A percentile compares a stretch with the other conserved stretches of the same genome.
phyloP scores from a whole-genome alignment of 352 stramenopile genomes.

The Phytopythium mirpurense region DNA sequence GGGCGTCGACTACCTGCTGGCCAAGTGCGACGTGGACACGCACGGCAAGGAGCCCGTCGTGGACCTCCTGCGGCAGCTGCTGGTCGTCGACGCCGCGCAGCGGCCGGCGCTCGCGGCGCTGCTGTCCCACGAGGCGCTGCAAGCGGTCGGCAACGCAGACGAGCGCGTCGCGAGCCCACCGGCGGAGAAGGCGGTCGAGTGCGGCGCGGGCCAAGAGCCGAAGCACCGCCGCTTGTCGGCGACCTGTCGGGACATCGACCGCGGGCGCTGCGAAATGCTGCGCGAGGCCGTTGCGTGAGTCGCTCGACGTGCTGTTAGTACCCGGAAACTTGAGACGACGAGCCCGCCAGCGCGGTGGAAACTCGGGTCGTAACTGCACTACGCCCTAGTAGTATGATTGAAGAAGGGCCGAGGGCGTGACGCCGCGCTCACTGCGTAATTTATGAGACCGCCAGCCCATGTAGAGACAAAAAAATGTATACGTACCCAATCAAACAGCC shows the following conservation, averaged over 20 bases:
- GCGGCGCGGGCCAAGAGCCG: background rate
- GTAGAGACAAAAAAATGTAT: background rate
- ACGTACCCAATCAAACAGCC: no score
- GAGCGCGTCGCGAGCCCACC: background rate
- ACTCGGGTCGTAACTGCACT: background rate
- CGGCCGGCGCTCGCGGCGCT: slow-evolving; percentile 37
- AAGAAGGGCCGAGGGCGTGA: background rate
- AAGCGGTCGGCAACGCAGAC: slow-evolving; percentile 5
- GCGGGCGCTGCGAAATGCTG: background rate
- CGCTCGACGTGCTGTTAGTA: background rate
- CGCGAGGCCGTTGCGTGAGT: slow-evolving; percentile 5
- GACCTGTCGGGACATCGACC: slow-evolving; percentile 4
- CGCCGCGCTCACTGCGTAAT: slow-evolving; percentile 1
- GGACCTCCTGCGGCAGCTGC: slow-evolving; percentile 47
- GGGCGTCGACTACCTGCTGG: slow-evolving; percentile 60
- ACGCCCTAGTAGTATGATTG: background rate
- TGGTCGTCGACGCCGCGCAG: slow-evolving; percentile 41
- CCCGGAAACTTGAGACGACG: background rate
- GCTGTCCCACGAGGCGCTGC: slow-evolving; percentile 34
- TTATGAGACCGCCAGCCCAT: slow-evolving; percentile 1
- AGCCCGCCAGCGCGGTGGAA: background rate
- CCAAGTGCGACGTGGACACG: slow-evolving; percentile 57
- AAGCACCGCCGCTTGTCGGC: slow-evolving; percentile 3
- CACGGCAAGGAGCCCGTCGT: slow-evolving; percentile 28
- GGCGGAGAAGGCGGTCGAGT: background rate